Evolutionary conservation across 176 grass and related monocot genomes (phyloP).

Genomic region (Carex parvula): DNA sequence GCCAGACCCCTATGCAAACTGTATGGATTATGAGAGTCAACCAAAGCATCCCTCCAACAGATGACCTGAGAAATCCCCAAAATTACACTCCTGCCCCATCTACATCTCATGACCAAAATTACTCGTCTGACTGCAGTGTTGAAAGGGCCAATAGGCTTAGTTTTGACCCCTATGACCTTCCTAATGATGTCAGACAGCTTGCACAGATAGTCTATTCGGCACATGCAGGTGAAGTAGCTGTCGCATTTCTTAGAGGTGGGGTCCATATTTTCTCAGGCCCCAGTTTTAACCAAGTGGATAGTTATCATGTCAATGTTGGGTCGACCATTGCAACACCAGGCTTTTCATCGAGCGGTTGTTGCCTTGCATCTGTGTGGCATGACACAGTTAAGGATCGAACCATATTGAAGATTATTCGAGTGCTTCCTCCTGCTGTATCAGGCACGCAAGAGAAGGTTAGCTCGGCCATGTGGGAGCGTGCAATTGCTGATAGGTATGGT

Average conservation of each 20-base stretch:
- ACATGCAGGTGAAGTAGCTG: constrained; percentile 89
- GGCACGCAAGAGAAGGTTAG: constrained; percentile 59
- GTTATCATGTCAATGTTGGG: constrained; percentile 93
- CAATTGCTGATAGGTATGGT: constrained; percentile 90
- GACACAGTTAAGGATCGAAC: constrained; percentile 90
- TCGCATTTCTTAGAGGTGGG: constrained; percentile 86
- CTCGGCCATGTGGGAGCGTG: constrained; percentile 84
- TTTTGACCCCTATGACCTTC: constrained; percentile 96
- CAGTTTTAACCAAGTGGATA: constrained; percentile 88
- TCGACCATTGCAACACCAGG: constrained; percentile 93
- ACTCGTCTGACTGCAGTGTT: constrained; percentile 89
- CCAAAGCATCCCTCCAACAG: constrained; percentile 84
- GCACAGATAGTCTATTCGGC: constrained; percentile 97
- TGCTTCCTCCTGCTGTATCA: constrained; percentile 83
- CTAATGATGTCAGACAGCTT: constrained; percentile 92
- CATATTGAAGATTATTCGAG: constrained; percentile 95
- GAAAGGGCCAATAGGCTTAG: constrained; percentile 82
- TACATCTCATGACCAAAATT: constrained; percentile 67
- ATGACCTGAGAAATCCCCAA: constrained; percentile 93
- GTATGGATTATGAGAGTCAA: constrained; percentile 95
- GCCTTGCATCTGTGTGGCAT: constrained; percentile 96
- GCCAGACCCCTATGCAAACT: constrained; percentile 86
- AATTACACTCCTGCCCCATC: constrained; percentile 56
- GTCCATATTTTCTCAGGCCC: constrained; percentile 94
- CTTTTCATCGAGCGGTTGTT: constrained; percentile 92